These are phyloP conservation scores for Ceratobasidium papillatum DNA, from an alignment of 1,284 basidiomycete species.

Conservation along the genomic window DNA sequence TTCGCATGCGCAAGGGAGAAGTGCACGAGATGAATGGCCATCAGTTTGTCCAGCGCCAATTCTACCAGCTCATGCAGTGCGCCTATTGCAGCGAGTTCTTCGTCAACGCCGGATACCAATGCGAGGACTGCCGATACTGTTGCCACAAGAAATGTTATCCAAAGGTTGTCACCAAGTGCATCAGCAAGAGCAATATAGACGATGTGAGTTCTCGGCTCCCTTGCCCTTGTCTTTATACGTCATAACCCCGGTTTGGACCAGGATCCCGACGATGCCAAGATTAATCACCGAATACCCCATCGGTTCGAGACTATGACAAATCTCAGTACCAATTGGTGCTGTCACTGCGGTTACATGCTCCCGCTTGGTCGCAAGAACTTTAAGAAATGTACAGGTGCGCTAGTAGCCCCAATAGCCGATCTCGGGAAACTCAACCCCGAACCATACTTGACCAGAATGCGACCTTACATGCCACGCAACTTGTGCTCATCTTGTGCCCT, in stretches of 20 bases:
- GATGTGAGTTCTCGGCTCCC: constrained; percentile 62
- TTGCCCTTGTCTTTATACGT: constrained; percentile 22
- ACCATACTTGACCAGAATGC: constrained; percentile 67
- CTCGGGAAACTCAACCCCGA: background rate
- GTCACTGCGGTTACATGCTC: constrained; percentile 98
- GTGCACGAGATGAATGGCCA: constrained; percentile 99
- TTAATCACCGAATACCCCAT: constrained; percentile 99
- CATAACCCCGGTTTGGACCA: constrained; percentile 49
- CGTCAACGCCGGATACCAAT: constrained; percentile 97
- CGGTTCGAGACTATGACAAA: constrained; percentile 98
- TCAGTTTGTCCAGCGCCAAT: constrained; percentile 96
- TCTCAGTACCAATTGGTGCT: constrained; percentile 99
- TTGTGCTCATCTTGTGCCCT: constrained; percentile 97
- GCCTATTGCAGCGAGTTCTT: constrained; percentile 98
- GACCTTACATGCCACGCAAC: constrained; percentile 97
- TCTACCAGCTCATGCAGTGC: constrained; percentile 98
- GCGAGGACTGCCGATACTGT: constrained; percentile 98
- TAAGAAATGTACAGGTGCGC: constrained; percentile 79
- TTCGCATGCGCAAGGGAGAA: constrained; percentile 97
- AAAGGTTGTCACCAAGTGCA: constrained; percentile 99
- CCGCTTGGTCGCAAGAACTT: constrained; percentile 97
- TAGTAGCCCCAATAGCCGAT: background rate
- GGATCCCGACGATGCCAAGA: constrained; percentile 98
- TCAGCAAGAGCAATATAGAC: constrained; percentile 94
- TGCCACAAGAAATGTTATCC: constrained; percentile 99